These are phyloP conservation scores for Pythium coloratum DNA, from an alignment of 352 stramenopile genomes.

Conservation along the genomic window DNA sequence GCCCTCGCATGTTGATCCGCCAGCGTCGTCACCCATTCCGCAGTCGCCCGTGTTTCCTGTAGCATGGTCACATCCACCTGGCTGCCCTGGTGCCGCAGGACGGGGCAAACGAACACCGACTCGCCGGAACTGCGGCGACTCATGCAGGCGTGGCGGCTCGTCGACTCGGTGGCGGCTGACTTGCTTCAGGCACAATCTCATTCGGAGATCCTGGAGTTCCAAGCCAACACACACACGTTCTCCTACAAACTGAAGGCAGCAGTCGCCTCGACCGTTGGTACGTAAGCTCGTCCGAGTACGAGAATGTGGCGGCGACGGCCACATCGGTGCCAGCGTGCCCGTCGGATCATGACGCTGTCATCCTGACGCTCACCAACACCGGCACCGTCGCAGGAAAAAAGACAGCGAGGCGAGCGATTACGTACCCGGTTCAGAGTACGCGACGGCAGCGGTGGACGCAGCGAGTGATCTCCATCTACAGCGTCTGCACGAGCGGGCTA, in stretches of 20 bases:
- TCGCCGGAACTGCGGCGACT: neutral
- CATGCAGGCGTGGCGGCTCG: neutral
- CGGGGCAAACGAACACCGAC: neutral
- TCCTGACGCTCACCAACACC: neutral
- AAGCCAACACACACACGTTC: neutral
- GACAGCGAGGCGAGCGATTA: neutral
- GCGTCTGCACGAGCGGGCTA: no score
- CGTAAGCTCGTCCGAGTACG: no score
- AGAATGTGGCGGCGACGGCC: no score
- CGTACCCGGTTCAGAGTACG: neutral
- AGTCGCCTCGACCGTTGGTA: conserved; percentile 6
- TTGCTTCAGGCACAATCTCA: neutral
- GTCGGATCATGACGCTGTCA: conserved; percentile 3
- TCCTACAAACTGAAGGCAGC: neutral
- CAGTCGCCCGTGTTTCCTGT: no score
- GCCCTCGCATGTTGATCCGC: no score
- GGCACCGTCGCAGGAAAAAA: no score
- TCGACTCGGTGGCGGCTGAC: neutral
- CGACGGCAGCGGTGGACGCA: neutral
- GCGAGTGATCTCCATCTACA: no score
- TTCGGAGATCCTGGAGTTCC: neutral
- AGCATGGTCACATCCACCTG: no score
- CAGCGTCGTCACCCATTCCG: no score
- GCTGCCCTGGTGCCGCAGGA: no score
- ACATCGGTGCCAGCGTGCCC: neutral